phyloP scores from a whole-genome alignment of 1,284 basidiomycete species.

The Lentinus polychrous region DNA sequence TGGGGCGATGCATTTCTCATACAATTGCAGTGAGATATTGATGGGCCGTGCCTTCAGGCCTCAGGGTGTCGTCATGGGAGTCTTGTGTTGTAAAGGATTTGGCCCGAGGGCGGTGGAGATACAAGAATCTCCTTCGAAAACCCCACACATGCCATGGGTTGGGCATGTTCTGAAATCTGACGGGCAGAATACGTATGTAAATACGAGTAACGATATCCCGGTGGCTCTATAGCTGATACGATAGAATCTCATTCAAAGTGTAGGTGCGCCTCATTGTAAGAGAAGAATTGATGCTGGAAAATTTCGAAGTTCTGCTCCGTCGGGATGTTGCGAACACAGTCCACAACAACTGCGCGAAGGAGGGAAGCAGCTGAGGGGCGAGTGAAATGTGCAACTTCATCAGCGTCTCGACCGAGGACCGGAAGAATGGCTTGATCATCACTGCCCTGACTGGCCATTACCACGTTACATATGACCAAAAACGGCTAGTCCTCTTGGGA shows the following conservation, averaged over 20 bases:
- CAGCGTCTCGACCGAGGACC: neutral
- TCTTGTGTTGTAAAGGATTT: neutral
- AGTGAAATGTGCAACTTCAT: neutral
- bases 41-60: neutral
- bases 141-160: constrained; percentile 1
- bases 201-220: constrained; percentile 3
- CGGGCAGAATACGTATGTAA: constrained; percentile 4
- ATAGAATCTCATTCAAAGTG: no score
- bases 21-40: neutral
- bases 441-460: neutral
- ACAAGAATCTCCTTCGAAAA: neutral
- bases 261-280: neutral
- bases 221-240: neutral
- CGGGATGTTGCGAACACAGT: constrained; percentile 1
- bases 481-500: neutral
- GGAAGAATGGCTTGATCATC: constrained; percentile 7
- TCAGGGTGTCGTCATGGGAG: constrained; percentile 6
- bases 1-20: constrained; percentile 4
- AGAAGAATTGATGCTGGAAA: neutral
- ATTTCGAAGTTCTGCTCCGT: constrained; percentile 1
- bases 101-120: constrained; percentile 1
- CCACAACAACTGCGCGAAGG: neutral
- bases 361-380: neutral
- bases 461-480: constrained; percentile 2
- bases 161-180: constrained; percentile 1